Conservation (phyloP, 2,329 filamentous ascomycete species). For the Curvularia spicifera region DNA sequence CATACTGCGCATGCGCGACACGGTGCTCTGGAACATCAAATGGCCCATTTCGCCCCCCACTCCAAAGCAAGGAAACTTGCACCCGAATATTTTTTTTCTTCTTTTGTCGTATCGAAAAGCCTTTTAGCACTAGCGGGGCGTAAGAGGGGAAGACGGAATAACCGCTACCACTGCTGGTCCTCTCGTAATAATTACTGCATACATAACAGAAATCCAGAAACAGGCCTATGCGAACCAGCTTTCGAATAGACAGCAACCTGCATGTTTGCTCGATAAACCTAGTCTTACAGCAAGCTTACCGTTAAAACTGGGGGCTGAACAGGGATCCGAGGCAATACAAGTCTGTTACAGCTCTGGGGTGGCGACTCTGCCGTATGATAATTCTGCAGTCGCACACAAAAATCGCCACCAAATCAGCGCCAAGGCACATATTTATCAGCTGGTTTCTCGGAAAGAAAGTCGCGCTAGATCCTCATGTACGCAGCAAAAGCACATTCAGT, state of each 20-base stretch:
- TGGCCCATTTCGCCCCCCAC: background rate
- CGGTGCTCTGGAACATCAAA: background rate
- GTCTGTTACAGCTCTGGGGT: background rate
- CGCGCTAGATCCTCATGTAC: background rate
- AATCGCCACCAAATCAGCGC: background rate
- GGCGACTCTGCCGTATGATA: background rate
- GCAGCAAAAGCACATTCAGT: background rate
- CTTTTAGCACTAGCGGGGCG: background rate
- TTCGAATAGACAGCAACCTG: background rate
- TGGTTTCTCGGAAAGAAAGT: background rate
- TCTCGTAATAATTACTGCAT: background rate
- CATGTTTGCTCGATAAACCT: background rate
- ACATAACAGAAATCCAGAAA: background rate
- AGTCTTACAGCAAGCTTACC: background rate
- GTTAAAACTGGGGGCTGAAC: background rate
- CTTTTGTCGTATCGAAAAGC: background rate
- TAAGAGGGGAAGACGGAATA: background rate
- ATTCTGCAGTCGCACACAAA: background rate
- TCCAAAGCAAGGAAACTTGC: background rate
- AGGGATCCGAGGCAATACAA: background rate
- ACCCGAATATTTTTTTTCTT: background rate
- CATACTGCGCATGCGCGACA: background rate
- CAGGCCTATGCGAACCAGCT: background rate
- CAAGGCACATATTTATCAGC: background rate
- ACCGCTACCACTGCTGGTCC: background rate